A percentile compares a stretch with the other conserved stretches of the same genome.
Evolutionary conservation across 1,284 basidiomycete species (phyloP).

Genomic region (Crepidotus sp.): DNA sequence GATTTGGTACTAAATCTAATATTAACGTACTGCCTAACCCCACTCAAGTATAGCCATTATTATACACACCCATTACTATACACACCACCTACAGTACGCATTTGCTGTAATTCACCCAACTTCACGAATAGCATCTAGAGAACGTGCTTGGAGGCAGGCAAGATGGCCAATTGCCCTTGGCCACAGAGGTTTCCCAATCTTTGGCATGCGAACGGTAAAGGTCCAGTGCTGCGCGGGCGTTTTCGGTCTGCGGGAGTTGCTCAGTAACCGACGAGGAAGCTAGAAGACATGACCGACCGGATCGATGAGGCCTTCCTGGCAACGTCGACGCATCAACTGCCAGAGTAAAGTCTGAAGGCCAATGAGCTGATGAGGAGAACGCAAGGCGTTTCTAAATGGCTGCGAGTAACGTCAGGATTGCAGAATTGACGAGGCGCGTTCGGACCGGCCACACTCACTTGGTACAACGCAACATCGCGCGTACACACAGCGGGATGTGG

Average conservation of each 20-base stretch:
- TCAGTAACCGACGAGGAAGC: slow-evolving; percentile 14
- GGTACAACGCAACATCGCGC: slow-evolving; percentile 73
- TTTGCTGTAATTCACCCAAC: not conserved
- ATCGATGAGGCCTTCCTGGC: slow-evolving; percentile 60
- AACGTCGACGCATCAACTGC: slow-evolving; percentile 68
- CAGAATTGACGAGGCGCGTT: not conserved
- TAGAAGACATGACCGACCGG: slow-evolving; percentile 41
- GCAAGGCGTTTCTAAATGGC: slow-evolving; percentile 65
- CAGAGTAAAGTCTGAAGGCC: slow-evolving; percentile 71
- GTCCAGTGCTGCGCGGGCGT: slow-evolving; percentile 66
- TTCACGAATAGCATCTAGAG: slow-evolving; percentile 65
- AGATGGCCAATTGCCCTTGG: slow-evolving; percentile 62
- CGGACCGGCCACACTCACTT: slow-evolving; percentile 26
- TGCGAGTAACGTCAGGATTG: slow-evolving; percentile 18
- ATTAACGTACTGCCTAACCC: slow-evolving; percentile 3
- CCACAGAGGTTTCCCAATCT: slow-evolving; percentile 60
- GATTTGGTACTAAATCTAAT: slow-evolving; percentile 3
- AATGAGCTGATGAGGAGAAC: slow-evolving; percentile 52
- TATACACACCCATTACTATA: not conserved
- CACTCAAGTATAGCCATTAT: slow-evolving; percentile 4
- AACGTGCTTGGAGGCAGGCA: slow-evolving; percentile 67
- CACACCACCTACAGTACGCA: not conserved
- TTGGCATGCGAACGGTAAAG: slow-evolving; percentile 60
- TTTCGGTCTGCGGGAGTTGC: slow-evolving; percentile 50
- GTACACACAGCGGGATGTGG: slow-evolving; percentile 71